Base-by-base conservation (phyloP, 1,139 yeast species). In the Lodderomyces pseudojiufengensis region DNA sequence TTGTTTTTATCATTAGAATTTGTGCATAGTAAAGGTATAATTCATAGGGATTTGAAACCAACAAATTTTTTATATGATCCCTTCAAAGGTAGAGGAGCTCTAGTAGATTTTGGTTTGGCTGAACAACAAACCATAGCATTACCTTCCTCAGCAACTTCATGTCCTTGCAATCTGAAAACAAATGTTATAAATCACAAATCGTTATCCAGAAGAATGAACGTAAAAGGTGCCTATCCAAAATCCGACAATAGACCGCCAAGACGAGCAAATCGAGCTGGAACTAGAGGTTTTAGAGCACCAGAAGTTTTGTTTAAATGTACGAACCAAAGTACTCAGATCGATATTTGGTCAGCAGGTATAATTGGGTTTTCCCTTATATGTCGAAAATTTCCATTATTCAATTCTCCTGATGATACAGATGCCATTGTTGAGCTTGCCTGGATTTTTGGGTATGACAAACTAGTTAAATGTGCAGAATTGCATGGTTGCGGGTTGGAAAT, bases 211-310 rank as follows among this genome's bases (percentile, higher is more conserved):
- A 51, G 74, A 35, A 51, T 65, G 29, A 66, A 66, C 40, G 55
- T 68, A 30, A 66, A 75, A 31, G 79, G 80, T 31, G 95, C 94
- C 3, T 84, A 83, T 51, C 84, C 88, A 5, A 84, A 83, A 51
- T 82, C 82, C 47, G 95, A 86, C 57, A 78, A 78, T 40, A 67
- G 97, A 43, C 87, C 95, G 1, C 88, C 95, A 2, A 74, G 95
- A 51, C 72, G 98, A 41, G 97, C 97, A 2, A 92, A 92, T 53
- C 78, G 99, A 50, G 98, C 98, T 1, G 99, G 99, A 2, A 94
- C 99, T 0, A 74, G 98, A 49, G 97, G 97, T 0, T 88, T 88
- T 55, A 72, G 97, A 47, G 96, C 97, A 0, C 97, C 97, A 0
- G 97, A 88, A 55, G 97, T 88, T 3, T 64, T 90, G 40, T 75